Percentiles rank a stretch among this genome's conserved stretches.
Evolutionary conservation across 441 rosid genomes (phyloP).

Genomic region (Euphorbia corollata): DNA sequence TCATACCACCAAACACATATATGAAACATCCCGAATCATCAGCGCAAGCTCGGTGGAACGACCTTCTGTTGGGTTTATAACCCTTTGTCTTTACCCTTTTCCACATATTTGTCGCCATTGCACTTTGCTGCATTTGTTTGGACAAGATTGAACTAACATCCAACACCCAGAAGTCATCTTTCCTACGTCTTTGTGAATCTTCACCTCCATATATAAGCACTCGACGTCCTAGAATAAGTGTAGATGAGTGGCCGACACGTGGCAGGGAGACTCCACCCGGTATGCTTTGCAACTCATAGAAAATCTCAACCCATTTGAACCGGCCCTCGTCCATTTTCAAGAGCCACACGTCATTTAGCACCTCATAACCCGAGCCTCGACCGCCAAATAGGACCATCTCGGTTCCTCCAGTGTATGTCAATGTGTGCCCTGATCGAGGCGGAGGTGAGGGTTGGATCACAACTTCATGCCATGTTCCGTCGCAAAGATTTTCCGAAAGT

Average conservation of each 20-base stretch:
- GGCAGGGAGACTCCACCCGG: slow-evolving; percentile 57
- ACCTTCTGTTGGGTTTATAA: slow-evolving; percentile 48
- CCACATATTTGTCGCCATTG: slow-evolving; percentile 41
- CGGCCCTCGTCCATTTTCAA: slow-evolving; percentile 37
- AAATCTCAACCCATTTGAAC: slow-evolving; percentile 50
- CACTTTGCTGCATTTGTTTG: slow-evolving; percentile 30
- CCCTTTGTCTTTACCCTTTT: slow-evolving; percentile 47
- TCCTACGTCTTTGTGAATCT: slow-evolving; percentile 67
- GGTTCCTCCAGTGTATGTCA: slow-evolving; percentile 54
- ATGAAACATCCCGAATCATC: slow-evolving; percentile 60
- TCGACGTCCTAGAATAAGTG: slow-evolving; percentile 58
- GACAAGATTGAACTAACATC: slow-evolving; percentile 48
- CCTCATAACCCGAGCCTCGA: slow-evolving; percentile 78
- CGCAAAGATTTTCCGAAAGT: slow-evolving; percentile 48
- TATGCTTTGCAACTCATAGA: slow-evolving; percentile 42
- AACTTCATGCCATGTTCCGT: slow-evolving; percentile 59
- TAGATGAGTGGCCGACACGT: slow-evolving; percentile 88
- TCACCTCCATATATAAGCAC: slow-evolving; percentile 85
- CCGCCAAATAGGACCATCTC: slow-evolving; percentile 74
- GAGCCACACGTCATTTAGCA: slow-evolving; percentile 70
- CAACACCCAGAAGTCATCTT: slow-evolving; percentile 80
- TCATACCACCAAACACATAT: slow-evolving; percentile 87
- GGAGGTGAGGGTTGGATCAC: slow-evolving; percentile 58
- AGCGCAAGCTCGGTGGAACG: slow-evolving; percentile 79
- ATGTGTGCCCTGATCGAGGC: slow-evolving; percentile 81